phyloP scores from a whole-genome alignment of 2,329 filamentous ascomycete species.

The Pseudogymnoascus sp. region DNA sequence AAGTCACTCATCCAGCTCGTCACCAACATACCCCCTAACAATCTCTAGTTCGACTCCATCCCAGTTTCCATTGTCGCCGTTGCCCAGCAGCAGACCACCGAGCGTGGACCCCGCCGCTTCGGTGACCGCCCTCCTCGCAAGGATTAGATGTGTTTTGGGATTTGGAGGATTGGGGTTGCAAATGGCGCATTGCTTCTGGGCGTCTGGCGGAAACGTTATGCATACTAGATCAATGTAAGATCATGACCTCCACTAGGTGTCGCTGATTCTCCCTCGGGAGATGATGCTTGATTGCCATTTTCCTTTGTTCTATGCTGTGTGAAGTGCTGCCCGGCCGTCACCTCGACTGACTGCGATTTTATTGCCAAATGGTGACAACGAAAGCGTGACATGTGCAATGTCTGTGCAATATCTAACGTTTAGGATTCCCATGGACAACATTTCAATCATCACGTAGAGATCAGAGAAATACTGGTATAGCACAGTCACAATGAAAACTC shows the following conservation, averaged over 20 bases:
- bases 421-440: not conserved
- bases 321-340: constrained; percentile 6
- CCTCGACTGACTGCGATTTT: not conserved
- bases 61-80: constrained; percentile 93
- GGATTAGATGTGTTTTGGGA: constrained; percentile 25
- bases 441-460: not conserved
- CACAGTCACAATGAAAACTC: not conserved
- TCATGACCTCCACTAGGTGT: constrained; percentile 69
- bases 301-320: constrained; percentile 19
- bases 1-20: constrained; percentile 43
- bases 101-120: constrained; percentile 72
- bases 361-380: not conserved
- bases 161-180: constrained; percentile 28
- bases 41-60: constrained; percentile 81
- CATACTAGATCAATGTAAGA: constrained; percentile 52
- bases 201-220: constrained; percentile 28
- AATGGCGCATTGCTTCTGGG: constrained; percentile 24
- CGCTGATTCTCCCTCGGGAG: constrained; percentile 67
- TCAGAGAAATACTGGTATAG: not conserved
- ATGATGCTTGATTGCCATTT: constrained; percentile 92
- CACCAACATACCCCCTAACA: constrained; percentile 26
- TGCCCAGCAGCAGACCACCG: constrained; percentile 75
- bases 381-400: not conserved
- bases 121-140: constrained; percentile 50
- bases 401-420: not conserved